phyloP scores from a whole-genome alignment of 345 rosid genomes.

The Brassica carinata region DNA sequence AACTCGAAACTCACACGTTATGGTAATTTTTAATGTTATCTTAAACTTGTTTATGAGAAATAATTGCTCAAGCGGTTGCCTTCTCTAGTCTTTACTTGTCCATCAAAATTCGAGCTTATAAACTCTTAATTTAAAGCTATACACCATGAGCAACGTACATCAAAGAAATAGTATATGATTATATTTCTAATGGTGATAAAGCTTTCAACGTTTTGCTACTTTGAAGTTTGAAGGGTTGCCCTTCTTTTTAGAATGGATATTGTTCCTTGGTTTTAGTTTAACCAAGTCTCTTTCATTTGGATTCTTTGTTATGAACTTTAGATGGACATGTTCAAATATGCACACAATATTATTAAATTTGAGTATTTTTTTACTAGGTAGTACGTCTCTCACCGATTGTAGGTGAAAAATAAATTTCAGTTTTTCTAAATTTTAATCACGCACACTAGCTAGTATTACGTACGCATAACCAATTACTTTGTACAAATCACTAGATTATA shows the following conservation, averaged over 20 bases:
- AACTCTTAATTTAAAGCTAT: constrained; percentile 22
- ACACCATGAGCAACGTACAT: constrained; percentile 16
- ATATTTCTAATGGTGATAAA: constrained; percentile 12
- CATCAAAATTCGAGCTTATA: constrained; percentile 34
- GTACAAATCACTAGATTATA: neutral
- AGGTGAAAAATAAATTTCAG: neutral
- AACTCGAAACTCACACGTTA: constrained; percentile 25
- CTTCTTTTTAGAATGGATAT: constrained; percentile 27
- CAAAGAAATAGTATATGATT: neutral
- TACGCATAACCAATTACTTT: neutral
- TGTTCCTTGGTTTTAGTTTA: neutral
- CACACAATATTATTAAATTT: neutral
- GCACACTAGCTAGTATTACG: neutral
- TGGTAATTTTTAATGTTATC: constrained; percentile 25
- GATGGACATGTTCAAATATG: neutral
- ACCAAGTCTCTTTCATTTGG: constrained; percentile 3
- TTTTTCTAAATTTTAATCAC: neutral
- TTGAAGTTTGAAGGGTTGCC: constrained; percentile 28
- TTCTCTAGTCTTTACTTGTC: constrained; percentile 36
- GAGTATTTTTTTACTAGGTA: neutral
- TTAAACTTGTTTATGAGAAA: constrained; percentile 22
- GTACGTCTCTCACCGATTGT: neutral
- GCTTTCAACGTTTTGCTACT: constrained; percentile 26
- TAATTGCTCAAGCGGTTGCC: constrained; percentile 36
- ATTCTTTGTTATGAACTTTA: constrained; percentile 12